Base-by-base conservation (phyloP, 441 rosid genomes). In the Gossypium trilobum region DNA sequence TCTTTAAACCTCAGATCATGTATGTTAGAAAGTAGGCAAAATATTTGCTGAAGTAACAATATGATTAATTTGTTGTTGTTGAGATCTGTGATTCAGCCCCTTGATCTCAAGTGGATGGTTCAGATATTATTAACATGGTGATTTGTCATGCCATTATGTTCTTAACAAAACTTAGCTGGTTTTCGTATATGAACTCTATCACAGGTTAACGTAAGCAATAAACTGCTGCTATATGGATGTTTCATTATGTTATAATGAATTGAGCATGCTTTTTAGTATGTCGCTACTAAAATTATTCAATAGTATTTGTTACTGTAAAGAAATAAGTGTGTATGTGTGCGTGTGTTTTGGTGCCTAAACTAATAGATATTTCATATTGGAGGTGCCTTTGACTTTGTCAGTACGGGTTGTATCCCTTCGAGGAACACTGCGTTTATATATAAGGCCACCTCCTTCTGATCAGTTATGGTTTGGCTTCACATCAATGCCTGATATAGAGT, bases 391-490 rank as follows among this genome's bases (percentile, higher is more conserved):
- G 75, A 81, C 96, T 81, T 82, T 95, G 84, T 85, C 93, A 64
- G 84, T 95, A 82, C 82, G 90, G 81, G 86, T 92, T 61, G 82
- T 87, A 68, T 87, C 92, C 29, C 87, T 95, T 72, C 89, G 91
- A 56, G 99, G 98, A 85, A 90, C 93, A 3, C 31, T 90, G 80
- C 84, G 91, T 58, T 75, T 89, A 52, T 91, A 85, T 76, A 78
- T 92, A 78, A 91, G 88, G 81, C 97, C 96, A 10, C 99, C 98
- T 72, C 99, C 99, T 55, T 91, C 98, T 1, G 92, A 95, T 85
- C 98, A 86, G 65, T 74, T 92, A 78, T 95, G 99, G 98, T 88
- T 79, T 81, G 88, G 98, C 69, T 95, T 91, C 81, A 87, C 91
- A n/a, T 87, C 89, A 69, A 88, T 85, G 96, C 99, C 99, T 11